Base-by-base conservation (phyloP, 139 green algal genomes). In the Gonium pectorale region DNA sequence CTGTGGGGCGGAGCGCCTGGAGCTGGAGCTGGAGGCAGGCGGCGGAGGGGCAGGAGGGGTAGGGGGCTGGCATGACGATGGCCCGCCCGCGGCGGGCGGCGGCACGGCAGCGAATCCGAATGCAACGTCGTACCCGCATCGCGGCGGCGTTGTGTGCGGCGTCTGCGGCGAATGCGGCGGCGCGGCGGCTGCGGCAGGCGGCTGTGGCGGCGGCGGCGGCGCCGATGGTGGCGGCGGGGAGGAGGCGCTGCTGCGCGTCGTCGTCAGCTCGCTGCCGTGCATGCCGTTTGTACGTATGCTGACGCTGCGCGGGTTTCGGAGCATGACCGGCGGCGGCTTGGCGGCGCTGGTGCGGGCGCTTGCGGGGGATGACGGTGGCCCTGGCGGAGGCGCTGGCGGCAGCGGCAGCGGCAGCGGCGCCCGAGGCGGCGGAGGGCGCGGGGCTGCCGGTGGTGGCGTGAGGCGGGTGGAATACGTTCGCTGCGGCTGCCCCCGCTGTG, bases 401-500 rank as follows among this genome's bases (percentile, higher is more conserved):
- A 27, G 27, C 41, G 41, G 6, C 26, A 19, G 24, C 43, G 41
- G 29, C 29, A 41, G 43, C 29, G 31, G 67, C 41, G 3, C n/a
- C 17, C 15, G 21, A 26, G 21, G 21, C 46, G 46, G 13, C 46
- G 15, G 46, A 11, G 46, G 46, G 46, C 13, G 17, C 24, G 17
- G 17, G 56, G 5, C 5, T 26, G 24, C 17, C 56, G 56, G 43
- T 21, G 13, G 38, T 38, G 27, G 19, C 5, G 35, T 3, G 35
- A 2, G 27, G 15, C 35, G 41, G 41, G 9, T 75, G 67, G 41
- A 60, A 41, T 26, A 60, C 11, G 67, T n/a, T 5, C 2, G 43
- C 43, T 75, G 67, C 40, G 67, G 67, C 43, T 75, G 67, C 43
- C 40, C 19, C 41, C 29, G 19, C 21, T 75, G 67, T 38, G 67